phyloP scores from a whole-genome alignment of 192 early-diverging fungal species.

The Phlyctochytrium planicorne region DNA sequence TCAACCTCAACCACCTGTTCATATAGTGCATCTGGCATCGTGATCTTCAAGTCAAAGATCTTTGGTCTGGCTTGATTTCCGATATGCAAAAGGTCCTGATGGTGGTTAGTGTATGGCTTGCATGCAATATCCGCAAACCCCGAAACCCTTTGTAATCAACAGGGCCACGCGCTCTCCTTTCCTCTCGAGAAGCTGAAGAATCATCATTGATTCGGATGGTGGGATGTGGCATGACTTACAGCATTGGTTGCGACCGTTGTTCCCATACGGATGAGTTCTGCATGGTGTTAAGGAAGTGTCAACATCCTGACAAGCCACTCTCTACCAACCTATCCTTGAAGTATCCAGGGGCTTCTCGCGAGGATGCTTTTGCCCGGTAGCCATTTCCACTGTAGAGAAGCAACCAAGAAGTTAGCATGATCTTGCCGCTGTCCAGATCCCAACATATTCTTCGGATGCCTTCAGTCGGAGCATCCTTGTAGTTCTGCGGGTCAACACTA shows the following conservation, averaged over 20 bases:
- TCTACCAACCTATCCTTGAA: slow-evolving; percentile 53
- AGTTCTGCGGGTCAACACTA: slow-evolving; percentile 86
- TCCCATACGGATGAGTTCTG: slow-evolving; percentile 86
- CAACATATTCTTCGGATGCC: slow-evolving; percentile 77
- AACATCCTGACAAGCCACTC: not conserved
- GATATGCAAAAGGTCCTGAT: slow-evolving; percentile 66
- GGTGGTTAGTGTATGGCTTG: too few species aligned
- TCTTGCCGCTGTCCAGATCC: not conserved
- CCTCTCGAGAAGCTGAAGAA: slow-evolving; percentile 38
- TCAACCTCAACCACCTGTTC: slow-evolving; percentile 72
- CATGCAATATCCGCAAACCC: slow-evolving; percentile 34
- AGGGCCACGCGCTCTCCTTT: slow-evolving; percentile 88
- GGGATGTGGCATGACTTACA: not conserved
- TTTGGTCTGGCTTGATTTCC: slow-evolving; percentile 91
- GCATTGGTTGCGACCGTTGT: slow-evolving; percentile 98
- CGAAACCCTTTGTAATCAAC: slow-evolving; percentile 90
- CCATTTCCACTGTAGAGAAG: slow-evolving; percentile 54
- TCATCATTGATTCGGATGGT: not conserved
- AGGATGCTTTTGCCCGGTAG: slow-evolving; percentile 68
- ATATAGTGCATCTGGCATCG: slow-evolving; percentile 85
- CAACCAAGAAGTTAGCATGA: not conserved
- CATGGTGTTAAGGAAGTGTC: not conserved
- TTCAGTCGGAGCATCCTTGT: slow-evolving; percentile 91
- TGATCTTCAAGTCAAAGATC: slow-evolving; percentile 91
- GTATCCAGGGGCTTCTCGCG: slow-evolving; percentile 73